Base-by-base conservation (phyloP, 345 rosid species). In the Pelargonium nanum region DNA sequence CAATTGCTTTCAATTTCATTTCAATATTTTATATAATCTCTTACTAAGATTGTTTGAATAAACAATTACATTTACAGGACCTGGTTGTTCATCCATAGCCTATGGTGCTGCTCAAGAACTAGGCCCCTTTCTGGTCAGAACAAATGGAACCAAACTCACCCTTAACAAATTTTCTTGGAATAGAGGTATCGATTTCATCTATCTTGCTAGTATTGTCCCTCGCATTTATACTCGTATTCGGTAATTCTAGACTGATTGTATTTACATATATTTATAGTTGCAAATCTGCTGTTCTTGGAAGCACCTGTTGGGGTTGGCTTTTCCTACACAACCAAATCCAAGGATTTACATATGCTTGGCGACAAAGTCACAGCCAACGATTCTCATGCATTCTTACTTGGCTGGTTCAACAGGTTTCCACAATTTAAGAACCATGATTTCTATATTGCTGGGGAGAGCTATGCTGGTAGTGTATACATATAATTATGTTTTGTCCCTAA, bases 261-360 rank as follows among this genome's bases (percentile, higher is more conserved):
- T 58, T 4, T 19, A 20, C 2, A 30, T 0, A 4, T 28, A 22
- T 61, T 5, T 53, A 58, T 19, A 89, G 97, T 54, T 70, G 94
- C 96, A 40, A 89, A 89, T 69, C 66, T 89, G 78, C 65, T 86
- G 60, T 89, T 84, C 59, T 48, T 89, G 83, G 93, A 86, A 75
- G 75, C 93, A 19, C 96, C 96, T 0, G 83, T 80, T 5, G 96
- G 96, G 0, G 96, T 89, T 8, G 97, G 97, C 8, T 86, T 86
- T 66, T 89, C 97, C 0, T 89, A 89, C 76, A 75, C 95, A 17
- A 89, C 77, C 74, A 78, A 70, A 26, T 64, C 86, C 0, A 22
- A 56, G 22, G 91, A 84, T 66, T 57, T 86, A 25, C 16, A 26
- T 10, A 59, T 67, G 57, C 83, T 84, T 8, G 91, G 89, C 0